A percentile compares a stretch with the other conserved stretches of the same genome.
Evolutionary conservation across 805 yeast genomes (phyloP).

Genomic region (Myxozyma geophila): DNA sequence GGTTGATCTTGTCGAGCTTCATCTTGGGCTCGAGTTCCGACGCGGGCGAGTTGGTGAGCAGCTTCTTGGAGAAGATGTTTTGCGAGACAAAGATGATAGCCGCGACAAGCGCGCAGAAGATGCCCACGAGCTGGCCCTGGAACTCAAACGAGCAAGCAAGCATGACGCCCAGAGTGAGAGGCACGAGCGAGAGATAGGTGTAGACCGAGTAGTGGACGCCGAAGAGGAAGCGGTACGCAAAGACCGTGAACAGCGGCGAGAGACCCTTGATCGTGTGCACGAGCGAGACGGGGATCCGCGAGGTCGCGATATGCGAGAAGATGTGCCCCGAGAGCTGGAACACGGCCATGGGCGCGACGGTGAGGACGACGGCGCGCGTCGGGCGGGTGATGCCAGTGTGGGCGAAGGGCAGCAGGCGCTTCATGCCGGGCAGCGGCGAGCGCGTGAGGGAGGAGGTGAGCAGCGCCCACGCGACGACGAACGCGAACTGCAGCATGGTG

Average conservation of each 20-base stretch:
- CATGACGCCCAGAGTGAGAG: conserved; percentile 84
- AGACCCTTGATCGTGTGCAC: conserved; percentile 94
- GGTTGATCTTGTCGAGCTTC: conserved; percentile 77
- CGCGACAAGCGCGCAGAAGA: conserved; percentile 68
- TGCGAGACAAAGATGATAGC: conserved; percentile 80
- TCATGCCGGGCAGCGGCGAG: conserved; percentile 44
- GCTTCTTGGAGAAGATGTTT: conserved; percentile 82
- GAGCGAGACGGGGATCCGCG: conserved; percentile 87
- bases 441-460: conserved; percentile 31
- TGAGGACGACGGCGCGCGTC: conserved; percentile 54
- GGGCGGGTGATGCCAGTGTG: conserved; percentile 49
- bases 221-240: conserved; percentile 69
- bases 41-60: conserved; percentile 56
- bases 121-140: conserved; percentile 60
- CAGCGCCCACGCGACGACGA: conserved; percentile 62
- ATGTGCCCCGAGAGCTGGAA: conserved; percentile 94
- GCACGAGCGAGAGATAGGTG: conserved; percentile 79
- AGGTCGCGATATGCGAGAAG: conserved; percentile 88
- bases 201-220: conserved; percentile 58
- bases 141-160: conserved; percentile 55
- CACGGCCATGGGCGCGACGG: conserved; percentile 91
- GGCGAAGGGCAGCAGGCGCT: conserved; percentile 42
- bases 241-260: conserved; percentile 86
- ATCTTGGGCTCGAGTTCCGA: conserved; percentile 40
- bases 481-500: conserved; percentile 82